Conservation (phyloP, 73 alveolate species). For the Symbiodinium pilosum region DNA sequence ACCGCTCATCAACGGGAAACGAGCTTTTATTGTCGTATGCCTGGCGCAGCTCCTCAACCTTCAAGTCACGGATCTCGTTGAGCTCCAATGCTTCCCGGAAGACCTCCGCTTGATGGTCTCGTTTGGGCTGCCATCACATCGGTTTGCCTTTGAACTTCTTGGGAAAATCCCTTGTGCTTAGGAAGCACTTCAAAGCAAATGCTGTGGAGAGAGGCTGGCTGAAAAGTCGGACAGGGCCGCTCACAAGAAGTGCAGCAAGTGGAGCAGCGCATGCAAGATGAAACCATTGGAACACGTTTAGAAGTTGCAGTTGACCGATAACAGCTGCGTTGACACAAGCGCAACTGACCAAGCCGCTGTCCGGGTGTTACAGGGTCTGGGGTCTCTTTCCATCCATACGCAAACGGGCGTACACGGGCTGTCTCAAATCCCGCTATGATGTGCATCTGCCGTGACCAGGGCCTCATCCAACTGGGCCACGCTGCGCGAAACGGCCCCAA, state of each 20-base stretch:
- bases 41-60: conserved; percentile 18
- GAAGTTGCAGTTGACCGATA: not conserved
- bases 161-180: no score
- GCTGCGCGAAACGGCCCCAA: not conserved
- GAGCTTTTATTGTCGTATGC: not conserved
- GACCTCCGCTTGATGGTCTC: not conserved
- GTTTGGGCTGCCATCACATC: no score
- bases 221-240: not conserved
- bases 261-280: not conserved
- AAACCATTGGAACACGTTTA: not conserved
- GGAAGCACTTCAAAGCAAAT: no score
- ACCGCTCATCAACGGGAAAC: no score
- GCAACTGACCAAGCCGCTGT: no score
- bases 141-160: no score
- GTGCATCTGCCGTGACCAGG: no score
- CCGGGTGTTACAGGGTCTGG: no score
- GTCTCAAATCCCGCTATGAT: no score
- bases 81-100: not conserved
- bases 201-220: not conserved
- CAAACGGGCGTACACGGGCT: no score
- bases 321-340: not conserved
- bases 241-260: no score
- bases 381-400: no score
- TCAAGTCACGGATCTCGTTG: conserved; percentile 1
- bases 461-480: conserved; percentile 13